A percentile compares a stretch with the other conserved stretches of the same genome.
Evolutionary conservation across 2,329 filamentous ascomycete genomes (phyloP).

Genomic region (Colletotrichum plurivorum): DNA sequence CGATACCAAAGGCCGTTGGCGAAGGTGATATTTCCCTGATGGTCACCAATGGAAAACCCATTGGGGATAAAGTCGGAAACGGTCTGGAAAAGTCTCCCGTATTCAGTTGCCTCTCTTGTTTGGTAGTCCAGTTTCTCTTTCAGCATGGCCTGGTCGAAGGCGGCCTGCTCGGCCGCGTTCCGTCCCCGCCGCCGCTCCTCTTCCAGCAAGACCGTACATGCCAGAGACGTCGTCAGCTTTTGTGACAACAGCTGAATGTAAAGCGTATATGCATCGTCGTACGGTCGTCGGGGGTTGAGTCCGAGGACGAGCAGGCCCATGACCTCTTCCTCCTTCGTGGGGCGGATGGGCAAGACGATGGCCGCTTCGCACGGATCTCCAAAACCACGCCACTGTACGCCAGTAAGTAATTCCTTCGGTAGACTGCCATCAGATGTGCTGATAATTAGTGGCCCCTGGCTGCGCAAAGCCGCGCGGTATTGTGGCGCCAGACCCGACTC

Average conservation of each 20-base stretch:
- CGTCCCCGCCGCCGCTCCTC: constrained; percentile 75
- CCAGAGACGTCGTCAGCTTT: constrained; percentile 76
- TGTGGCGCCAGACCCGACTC: constrained; percentile 55
- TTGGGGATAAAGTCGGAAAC: constrained; percentile 82
- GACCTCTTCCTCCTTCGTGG: constrained; percentile 73
- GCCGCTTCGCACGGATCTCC: constrained; percentile 75
- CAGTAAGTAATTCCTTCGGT: constrained; percentile 69
- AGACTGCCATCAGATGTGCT: constrained; percentile 66
- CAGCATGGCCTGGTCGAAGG: constrained; percentile 76
- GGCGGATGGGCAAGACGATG: constrained; percentile 79
- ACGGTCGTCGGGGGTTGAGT: constrained; percentile 78
- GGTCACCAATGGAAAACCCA: constrained; percentile 80
- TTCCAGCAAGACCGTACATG: constrained; percentile 79
- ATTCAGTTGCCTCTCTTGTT: constrained; percentile 64
- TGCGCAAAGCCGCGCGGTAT: constrained; percentile 56
- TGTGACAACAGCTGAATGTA: constrained; percentile 71
- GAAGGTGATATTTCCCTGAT: constrained; percentile 75
- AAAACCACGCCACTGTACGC: constrained; percentile 74
- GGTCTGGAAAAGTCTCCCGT: constrained; percentile 76
- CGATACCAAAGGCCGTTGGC: constrained; percentile 78
- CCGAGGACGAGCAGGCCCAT: constrained; percentile 79
- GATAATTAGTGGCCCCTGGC: constrained; percentile 56
- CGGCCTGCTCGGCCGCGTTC: constrained; percentile 71
- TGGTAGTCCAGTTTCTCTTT: constrained; percentile 74
- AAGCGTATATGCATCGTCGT: constrained; percentile 80